Conservation (phyloP, 176 grass and related monocot genomes). For the Canna indica region DNA sequence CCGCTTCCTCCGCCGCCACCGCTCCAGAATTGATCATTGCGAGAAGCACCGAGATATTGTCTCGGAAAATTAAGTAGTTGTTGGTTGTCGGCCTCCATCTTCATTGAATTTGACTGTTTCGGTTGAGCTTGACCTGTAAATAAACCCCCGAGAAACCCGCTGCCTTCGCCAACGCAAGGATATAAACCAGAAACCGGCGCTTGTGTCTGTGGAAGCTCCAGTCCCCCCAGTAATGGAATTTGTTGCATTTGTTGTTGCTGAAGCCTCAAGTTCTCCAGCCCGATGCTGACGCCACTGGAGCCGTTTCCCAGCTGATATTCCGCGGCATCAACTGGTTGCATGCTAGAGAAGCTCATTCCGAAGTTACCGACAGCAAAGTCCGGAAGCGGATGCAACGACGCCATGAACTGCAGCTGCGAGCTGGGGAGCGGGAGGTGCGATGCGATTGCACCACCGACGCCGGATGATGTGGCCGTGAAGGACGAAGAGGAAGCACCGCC, state of each 20-base stretch:
- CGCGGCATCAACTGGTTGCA: background rate
- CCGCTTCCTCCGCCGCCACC: background rate
- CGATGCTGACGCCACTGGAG: background rate
- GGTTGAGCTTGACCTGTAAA: background rate
- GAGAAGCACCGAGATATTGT: background rate
- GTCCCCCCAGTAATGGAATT: conserved; percentile 8
- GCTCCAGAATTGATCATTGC: conserved; percentile 6
- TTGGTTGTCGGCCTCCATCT: conserved; percentile 5
- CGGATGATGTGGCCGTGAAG: conserved; percentile 1
- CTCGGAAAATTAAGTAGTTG: background rate
- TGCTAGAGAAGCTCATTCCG: background rate
- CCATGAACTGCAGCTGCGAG: conserved; percentile 6
- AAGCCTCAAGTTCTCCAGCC: background rate
- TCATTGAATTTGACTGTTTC: background rate
- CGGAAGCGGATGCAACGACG: conserved; percentile 14
- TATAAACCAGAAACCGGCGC: background rate
- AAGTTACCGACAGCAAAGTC: background rate
- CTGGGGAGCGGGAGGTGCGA: background rate
- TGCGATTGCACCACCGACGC: background rate
- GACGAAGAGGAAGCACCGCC: background rate
- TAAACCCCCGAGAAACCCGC: background rate
- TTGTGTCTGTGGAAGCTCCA: background rate
- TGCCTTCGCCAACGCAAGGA: background rate
- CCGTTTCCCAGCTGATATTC: conserved; percentile 1
- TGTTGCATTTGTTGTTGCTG: conserved; percentile 13